A percentile compares a stretch with the other conserved stretches of the same genome.
phyloP scores from a whole-genome alignment of 2,329 filamentous ascomycete genomes.

The Talaromyces sp. region DNA sequence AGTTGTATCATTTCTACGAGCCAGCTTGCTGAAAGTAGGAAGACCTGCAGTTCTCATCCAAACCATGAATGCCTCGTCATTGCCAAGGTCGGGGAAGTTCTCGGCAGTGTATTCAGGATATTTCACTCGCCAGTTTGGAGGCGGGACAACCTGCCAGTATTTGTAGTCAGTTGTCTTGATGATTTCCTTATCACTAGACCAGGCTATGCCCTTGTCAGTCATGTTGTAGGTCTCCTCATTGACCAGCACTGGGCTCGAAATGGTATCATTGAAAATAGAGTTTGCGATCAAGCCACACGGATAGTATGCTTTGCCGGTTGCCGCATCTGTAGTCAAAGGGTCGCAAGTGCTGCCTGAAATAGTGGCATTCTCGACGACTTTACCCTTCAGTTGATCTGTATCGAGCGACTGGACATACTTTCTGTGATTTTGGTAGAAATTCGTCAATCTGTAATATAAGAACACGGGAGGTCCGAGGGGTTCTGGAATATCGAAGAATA shows the following conservation, averaged over 20 bases:
- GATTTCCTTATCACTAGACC: constrained; percentile 75
- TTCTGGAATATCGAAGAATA: constrained; percentile 77
- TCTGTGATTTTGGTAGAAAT: constrained; percentile 98
- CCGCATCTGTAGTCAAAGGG: constrained; percentile 59
- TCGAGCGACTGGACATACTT: constrained; percentile 91
- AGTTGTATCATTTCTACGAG: constrained; percentile 71
- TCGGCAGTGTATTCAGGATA: constrained; percentile 68
- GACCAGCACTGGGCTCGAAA: constrained; percentile 61
- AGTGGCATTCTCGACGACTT: constrained; percentile 55
- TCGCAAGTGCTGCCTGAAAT: constrained; percentile 71
- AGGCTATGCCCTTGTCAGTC: constrained; percentile 76
- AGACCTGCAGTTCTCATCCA: constrained; percentile 98
- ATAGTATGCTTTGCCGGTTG: constrained; percentile 70
- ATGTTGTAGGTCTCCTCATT: constrained; percentile 66
- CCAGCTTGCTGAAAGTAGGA: constrained; percentile 91
- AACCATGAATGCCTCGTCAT: constrained; percentile 85
- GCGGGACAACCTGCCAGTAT: constrained; percentile 65
- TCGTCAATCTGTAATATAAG: constrained; percentile 92
- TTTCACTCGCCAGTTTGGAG: constrained; percentile 75
- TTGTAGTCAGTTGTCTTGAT: constrained; percentile 70
- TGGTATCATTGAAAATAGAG: constrained; percentile 94
- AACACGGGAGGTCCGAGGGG: constrained; percentile 76
- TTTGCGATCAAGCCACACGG: constrained; percentile 96
- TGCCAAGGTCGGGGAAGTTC: constrained; percentile 67
- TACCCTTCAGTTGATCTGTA: constrained; percentile 75